Evolutionary conservation across 208 protist species (phyloP).

Genomic region (Vickermania spadyakhi): DNA sequence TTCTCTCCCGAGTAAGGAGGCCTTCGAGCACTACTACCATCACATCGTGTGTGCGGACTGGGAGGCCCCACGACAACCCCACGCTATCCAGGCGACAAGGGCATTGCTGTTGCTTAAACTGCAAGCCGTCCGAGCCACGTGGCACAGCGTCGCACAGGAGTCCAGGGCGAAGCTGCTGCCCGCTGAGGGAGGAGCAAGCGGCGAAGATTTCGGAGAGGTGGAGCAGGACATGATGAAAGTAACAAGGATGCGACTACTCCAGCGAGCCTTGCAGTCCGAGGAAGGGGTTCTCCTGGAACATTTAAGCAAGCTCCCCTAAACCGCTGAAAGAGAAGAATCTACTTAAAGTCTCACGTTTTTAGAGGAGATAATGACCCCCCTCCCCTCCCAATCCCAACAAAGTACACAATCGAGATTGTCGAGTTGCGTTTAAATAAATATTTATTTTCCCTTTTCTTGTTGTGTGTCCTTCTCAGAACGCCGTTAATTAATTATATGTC

Average conservation of each 20-base stretch:
- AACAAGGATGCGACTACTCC: constrained; percentile 19
- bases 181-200: neutral
- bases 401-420: too few relatives aligned
- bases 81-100: neutral
- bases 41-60: constrained; percentile 35
- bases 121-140: neutral
- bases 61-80: constrained; percentile 14
- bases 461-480: too few relatives aligned
- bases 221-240: constrained; percentile 4
- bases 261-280: constrained; percentile 30
- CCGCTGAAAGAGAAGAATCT: too few relatives aligned
- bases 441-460: too few relatives aligned
- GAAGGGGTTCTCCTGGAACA: constrained; percentile 16
- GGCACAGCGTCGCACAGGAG: too few relatives aligned
- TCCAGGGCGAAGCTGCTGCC: neutral
- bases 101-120: neutral
- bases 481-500: too few relatives aligned
- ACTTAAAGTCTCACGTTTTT: too few relatives aligned
- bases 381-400: too few relatives aligned
- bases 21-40: constrained; percentile 18
- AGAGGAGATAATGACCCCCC: too few relatives aligned
- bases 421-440: too few relatives aligned
- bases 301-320: neutral
- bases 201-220: neutral
- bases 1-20: constrained; percentile 3